Conservation (phyloP, 2,329 filamentous ascomycete genomes). For the Fusarium goolgardi region DNA sequence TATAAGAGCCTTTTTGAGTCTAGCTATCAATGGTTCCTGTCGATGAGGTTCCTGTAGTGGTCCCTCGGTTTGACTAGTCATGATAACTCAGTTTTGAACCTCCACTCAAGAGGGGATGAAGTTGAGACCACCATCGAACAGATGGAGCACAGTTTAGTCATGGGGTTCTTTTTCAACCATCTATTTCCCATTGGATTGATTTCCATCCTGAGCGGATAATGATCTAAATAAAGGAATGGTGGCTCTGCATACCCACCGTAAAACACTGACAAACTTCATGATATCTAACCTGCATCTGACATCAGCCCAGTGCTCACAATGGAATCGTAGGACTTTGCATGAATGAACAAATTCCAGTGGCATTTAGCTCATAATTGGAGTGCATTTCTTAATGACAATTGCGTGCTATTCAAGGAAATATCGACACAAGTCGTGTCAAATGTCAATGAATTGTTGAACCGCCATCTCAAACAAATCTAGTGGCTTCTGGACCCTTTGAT, state of each 20-base stretch:
- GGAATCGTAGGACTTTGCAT: background rate
- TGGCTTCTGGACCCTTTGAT: constrained; percentile 17
- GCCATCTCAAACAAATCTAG: constrained; percentile 11
- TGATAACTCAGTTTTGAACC: constrained; percentile 1
- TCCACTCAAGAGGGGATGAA: constrained; percentile 12
- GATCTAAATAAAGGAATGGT: constrained; percentile 19
- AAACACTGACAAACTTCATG: constrained; percentile 35
- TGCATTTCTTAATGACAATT: accelerated
- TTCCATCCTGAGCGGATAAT: background rate
- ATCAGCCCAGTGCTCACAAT: background rate
- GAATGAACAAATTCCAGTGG: background rate
- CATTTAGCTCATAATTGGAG: no score
- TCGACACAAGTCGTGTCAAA: background rate
- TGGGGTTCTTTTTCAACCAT: background rate
- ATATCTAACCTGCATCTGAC: constrained; percentile 12
- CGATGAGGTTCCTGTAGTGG: constrained; percentile 6
- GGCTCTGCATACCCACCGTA: constrained; percentile 6
- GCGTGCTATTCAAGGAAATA: background rate
- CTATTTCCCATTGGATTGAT: background rate
- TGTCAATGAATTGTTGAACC: background rate
- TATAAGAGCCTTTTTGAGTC: background rate
- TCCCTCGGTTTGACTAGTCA: constrained; percentile 12
- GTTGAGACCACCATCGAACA: background rate
- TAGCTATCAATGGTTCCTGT: background rate
- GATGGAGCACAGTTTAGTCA: background rate